A percentile compares a stretch with the other conserved stretches of the same genome.
These are phyloP conservation scores for Penicillium paneum DNA, from an alignment of 2,329 filamentous ascomycete species.

Conservation along the genomic window DNA sequence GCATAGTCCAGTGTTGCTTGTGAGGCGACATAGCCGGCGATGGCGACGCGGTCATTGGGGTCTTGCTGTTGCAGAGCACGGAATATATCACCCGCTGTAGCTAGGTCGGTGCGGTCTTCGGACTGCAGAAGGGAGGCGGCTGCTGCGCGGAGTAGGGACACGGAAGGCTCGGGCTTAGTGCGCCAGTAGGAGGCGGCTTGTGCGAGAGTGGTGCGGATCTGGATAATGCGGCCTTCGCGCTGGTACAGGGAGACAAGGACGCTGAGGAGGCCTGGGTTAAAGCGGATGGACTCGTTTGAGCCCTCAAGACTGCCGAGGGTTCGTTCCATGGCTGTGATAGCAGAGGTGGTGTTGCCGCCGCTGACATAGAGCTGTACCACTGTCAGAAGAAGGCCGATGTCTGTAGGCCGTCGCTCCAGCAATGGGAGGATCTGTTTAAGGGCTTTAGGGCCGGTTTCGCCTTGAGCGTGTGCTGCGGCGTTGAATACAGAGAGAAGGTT, in stretches of 20 bases:
- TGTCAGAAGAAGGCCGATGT: constrained; percentile 76
- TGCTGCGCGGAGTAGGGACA: constrained; percentile 74
- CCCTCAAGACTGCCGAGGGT: constrained; percentile 71
- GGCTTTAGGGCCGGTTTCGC: constrained; percentile 61
- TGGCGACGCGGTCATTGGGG: constrained; percentile 63
- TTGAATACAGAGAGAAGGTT: constrained; percentile 63
- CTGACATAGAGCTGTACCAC: constrained; percentile 77
- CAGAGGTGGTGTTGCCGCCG: constrained; percentile 67
- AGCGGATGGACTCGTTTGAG: constrained; percentile 67
- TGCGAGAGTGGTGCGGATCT: constrained; percentile 69
- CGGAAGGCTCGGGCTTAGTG: constrained; percentile 55
- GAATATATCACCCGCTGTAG: constrained; percentile 75
- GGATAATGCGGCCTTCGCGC: constrained; percentile 67
- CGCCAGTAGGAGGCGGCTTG: constrained; percentile 82
- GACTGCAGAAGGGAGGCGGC: constrained; percentile 80
- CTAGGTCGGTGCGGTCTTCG: constrained; percentile 63
- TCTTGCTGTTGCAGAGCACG: constrained; percentile 64
- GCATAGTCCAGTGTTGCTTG: constrained; percentile 56
- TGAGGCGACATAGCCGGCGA: constrained; percentile 82
- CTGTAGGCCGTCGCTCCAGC: constrained; percentile 70
- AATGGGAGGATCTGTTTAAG: constrained; percentile 67
- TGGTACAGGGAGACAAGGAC: constrained; percentile 76
- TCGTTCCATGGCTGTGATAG: constrained; percentile 69
- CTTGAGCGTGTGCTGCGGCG: constrained; percentile 66
- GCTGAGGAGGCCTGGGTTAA: constrained; percentile 79